These are phyloP conservation scores for Penicillium canescens DNA, from an alignment of 495 filamentous ascomycete genomes.

Conservation along the genomic window DNA sequence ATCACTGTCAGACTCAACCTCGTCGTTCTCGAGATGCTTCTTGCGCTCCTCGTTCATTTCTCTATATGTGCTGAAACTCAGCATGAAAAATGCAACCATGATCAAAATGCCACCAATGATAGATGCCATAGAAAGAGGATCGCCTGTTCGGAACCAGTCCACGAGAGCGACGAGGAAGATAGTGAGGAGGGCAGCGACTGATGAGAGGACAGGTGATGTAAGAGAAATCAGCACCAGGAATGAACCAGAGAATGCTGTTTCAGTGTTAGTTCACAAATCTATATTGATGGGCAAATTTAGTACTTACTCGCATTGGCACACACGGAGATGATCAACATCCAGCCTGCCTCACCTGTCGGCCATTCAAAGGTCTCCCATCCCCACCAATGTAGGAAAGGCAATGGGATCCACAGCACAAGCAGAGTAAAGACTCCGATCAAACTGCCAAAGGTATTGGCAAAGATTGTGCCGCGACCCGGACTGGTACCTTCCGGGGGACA, in stretches of 20 bases:
- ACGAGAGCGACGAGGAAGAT: constrained; percentile 94
- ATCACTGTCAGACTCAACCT: constrained; percentile 44
- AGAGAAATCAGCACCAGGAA: constrained; percentile 91
- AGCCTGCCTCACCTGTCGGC: constrained; percentile 72
- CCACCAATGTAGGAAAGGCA: constrained; percentile 76
- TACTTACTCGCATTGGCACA: constrained; percentile 76
- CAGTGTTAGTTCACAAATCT: constrained; percentile 7
- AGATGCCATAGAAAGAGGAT: constrained; percentile 69
- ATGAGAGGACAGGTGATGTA: constrained; percentile 87
- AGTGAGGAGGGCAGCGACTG: constrained; percentile 88
- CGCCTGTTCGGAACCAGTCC: constrained; percentile 82
- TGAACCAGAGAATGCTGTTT: constrained; percentile 76
- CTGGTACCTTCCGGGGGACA: constrained; percentile 89
- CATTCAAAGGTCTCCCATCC: constrained; percentile 82
- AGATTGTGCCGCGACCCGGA: constrained; percentile 80
- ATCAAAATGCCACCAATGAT: constrained; percentile 84
- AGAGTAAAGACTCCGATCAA: constrained; percentile 85
- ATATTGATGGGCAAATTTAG: background rate
- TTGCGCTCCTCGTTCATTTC: constrained; percentile 85
- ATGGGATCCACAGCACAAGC: constrained; percentile 84
- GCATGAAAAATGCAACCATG: constrained; percentile 76
- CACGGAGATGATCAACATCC: constrained; percentile 77
- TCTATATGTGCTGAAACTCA: constrained; percentile 88
- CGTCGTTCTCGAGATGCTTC: constrained; percentile 50
- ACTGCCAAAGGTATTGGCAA: constrained; percentile 88